phyloP scores from a whole-genome alignment of 2,329 filamentous ascomycete genomes.

The Calonectria pseudoturangicola region DNA sequence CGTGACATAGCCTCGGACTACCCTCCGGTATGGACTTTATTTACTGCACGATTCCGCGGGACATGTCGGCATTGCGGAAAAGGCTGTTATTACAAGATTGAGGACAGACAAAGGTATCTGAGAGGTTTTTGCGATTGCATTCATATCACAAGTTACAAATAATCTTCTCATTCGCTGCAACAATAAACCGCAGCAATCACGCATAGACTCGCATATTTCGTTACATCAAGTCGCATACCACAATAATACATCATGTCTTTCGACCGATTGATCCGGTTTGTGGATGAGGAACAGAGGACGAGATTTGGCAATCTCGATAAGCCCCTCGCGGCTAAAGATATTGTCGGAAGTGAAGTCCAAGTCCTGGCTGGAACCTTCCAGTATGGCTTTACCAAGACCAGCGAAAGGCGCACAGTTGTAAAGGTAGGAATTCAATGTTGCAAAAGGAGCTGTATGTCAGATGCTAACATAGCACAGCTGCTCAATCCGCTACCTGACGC shows the following conservation, averaged over 20 bases:
- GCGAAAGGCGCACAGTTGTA: background rate
- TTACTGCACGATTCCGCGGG: too few relatives aligned
- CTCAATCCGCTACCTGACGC: background rate
- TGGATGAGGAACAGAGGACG: background rate
- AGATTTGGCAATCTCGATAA: background rate
- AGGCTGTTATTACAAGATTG: too few relatives aligned
- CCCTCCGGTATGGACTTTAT: too few relatives aligned
- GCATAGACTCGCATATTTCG: too few relatives aligned
- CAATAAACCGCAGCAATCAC: too few relatives aligned
- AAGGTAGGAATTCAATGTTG: background rate
- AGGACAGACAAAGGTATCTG: too few relatives aligned
- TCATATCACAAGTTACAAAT: too few relatives aligned
- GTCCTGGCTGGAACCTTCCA: conserved; percentile 1
- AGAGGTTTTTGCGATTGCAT: too few relatives aligned
- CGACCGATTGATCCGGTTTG: conserved; percentile 1
- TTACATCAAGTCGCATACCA: background rate
- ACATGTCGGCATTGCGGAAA: too few relatives aligned
- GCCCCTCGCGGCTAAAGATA: conserved; percentile 2
- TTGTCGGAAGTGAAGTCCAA: background rate
- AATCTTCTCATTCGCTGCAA: too few relatives aligned
- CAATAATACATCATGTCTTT: background rate
- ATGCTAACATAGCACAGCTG: background rate
- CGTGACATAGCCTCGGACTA: too few relatives aligned
- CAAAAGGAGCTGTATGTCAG: background rate
- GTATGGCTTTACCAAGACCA: conserved; percentile 6